Evolutionary conservation across 306 rosid species (phyloP), one percentile per base, ranked within the genome.

Genomic region (Prunus padus): DNA sequence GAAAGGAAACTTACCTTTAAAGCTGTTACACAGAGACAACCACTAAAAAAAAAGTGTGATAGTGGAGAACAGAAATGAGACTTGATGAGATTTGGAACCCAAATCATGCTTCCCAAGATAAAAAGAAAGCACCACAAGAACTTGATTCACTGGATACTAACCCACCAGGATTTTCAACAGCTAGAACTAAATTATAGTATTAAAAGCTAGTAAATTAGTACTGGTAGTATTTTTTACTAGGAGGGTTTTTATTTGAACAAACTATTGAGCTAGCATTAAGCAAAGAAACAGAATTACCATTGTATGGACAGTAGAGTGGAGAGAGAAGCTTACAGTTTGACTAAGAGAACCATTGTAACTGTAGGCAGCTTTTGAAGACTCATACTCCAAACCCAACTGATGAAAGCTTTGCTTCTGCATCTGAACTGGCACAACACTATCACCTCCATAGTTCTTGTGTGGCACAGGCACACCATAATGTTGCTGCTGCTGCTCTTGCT

Each of bases 371-470:
- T 88, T 91, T 4, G 95, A 65, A 19, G 96, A 70, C 25, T 93
- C 95, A 45, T 79, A 91, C 4, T 88, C 93, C 78, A 87, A 82
- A 3, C 87, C 90, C 78, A 84, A 81, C 45, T 89, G 97, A 84
- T 83, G 91, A 55, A 80, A 83, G 19, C 84, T 91, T 37, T 60
- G 77, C 33, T 80, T 83, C 22, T 78, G 87, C 54, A 69, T 81
- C 9, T 74, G 95, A 81, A 92, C 90, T 0, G 98, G 98, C 52
- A 94, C 98, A 11, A 90, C 90, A 50, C 96, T 87, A 46, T 91
- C 97, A 1, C 97, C 91, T 19, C 72, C 86, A 59, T 81, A 87
- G 66, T 40, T 79, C 81, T 86, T 84, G 26, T 75, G 86, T 52
- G 86, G 75, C 71, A 82, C 86, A 62, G 86, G 75, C 71, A 82